Evolutionary conservation across 441 rosid genomes (phyloP).

Genomic region (Gossypium davidsonii): DNA sequence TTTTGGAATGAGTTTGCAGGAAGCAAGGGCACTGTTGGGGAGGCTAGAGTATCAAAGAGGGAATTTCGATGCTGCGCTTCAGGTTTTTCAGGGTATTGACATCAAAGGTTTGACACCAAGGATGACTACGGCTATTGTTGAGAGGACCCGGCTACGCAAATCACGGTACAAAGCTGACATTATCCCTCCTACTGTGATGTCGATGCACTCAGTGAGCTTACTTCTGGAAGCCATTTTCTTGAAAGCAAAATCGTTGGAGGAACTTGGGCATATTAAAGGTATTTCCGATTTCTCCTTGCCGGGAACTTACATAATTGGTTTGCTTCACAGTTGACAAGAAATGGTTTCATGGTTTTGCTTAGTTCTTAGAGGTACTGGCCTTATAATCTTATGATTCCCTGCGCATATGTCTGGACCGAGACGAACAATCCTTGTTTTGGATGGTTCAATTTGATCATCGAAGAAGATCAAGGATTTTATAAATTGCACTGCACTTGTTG

Average conservation of each 20-base stretch:
- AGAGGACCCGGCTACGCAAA: conserved; percentile 51
- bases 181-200: conserved; percentile 49
- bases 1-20: conserved; percentile 34
- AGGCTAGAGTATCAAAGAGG: conserved; percentile 89
- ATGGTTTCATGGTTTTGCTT: neutral
- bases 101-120: conserved; percentile 53
- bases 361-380: neutral
- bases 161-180: conserved; percentile 44
- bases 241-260: conserved; percentile 74
- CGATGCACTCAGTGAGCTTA: conserved; percentile 82
- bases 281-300: conserved; percentile 8
- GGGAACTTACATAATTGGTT: neutral
- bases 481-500: neutral
- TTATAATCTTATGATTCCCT: neutral
- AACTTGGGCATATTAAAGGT: conserved; percentile 61
- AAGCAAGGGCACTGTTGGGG: conserved; percentile 93
- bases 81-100: conserved; percentile 89
- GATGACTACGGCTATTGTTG: conserved; percentile 58
- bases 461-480: neutral
- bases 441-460: neutral
- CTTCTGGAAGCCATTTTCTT: conserved; percentile 82
- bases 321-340: neutral
- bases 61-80: conserved; percentile 91
- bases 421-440: neutral
- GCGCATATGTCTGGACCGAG: neutral